Evolutionary conservation across 2,329 filamentous ascomycete species (phyloP).

Genomic region (Didymella exigua): DNA sequence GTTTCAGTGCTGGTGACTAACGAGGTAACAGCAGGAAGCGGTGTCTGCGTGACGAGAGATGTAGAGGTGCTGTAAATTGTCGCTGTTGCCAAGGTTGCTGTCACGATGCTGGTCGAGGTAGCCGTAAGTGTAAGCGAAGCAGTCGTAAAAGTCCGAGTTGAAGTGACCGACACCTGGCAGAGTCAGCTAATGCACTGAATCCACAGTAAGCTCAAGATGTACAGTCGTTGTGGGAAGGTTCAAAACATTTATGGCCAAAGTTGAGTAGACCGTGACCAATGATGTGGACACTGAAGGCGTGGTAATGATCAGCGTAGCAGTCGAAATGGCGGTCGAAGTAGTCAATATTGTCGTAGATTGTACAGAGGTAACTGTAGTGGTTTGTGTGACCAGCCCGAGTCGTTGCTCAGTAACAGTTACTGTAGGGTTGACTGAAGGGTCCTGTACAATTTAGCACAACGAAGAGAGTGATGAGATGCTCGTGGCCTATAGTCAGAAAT

Average conservation of each 20-base stretch:
- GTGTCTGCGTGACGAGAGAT: not conserved
- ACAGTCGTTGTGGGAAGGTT: not conserved
- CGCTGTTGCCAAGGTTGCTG: not conserved
- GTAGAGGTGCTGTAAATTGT: not conserved
- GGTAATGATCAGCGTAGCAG: not conserved
- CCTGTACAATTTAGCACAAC: constrained; percentile 5
- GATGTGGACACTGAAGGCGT: not conserved
- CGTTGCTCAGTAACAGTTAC: constrained; percentile 8
- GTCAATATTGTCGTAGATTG: not conserved
- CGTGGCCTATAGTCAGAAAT: constrained; percentile 1
- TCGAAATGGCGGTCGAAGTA: not conserved
- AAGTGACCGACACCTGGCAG: not conserved
- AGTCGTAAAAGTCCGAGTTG: not conserved
- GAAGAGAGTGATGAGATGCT: not conserved
- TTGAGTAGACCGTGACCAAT: not conserved
- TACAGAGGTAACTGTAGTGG: not conserved
- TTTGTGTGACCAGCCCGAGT: not conserved
- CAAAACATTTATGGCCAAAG: not conserved
- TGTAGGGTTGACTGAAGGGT: not conserved
- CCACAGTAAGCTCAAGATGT: not conserved
- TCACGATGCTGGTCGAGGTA: not conserved
- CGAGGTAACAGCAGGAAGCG: not conserved
- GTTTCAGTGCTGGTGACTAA: not conserved
- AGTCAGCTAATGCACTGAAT: not conserved
- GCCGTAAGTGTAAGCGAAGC: not conserved